Evolutionary conservation across 768 basidiomycete species (phyloP), one percentile per base, ranked within the genome.

Genomic region (Russula virescens): DNA sequence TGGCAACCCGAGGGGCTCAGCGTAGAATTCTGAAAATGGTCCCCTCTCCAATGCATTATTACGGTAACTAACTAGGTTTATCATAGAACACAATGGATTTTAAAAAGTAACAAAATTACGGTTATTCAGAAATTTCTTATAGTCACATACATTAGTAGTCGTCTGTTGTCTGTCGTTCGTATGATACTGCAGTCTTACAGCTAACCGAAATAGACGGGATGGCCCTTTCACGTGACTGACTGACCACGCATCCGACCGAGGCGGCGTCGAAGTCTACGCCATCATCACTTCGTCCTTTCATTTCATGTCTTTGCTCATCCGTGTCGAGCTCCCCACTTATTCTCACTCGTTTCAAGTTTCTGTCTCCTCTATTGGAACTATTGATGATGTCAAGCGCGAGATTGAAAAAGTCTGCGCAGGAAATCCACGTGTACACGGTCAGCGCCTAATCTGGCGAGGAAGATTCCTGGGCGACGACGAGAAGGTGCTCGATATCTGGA

Each of bases 381-480:
- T 92, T 43, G 75, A 76, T 38, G 80, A 88, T 68, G 76, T 91
- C 62, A 92, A 92, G 75, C 76, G 79, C 60, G 80, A 83, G 72
- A 91, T 92, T 67, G 77, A 74, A 60, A 73, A 71, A 19, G 71
- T 74, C 25, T 91, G 90, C 69, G 73, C 78, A 19, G 90, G 90
- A 26, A 78, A 76, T 64, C 90, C 90, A 47, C 78, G 75, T 46
- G 77, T 82, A 19, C 83, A 84, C n/a, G 87, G 89, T 21, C 90
- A 91, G 73, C 79, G 87, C 61, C 78, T 92, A 61, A 85, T 92
- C 60, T 89, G 85, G 82, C 79, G 83, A 68, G 90, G 90, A 23
- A 82, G 89, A 50, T 78, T 79, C 69, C 76, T 92, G 42, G 74
- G 71, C 25, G 85, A 91, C 73, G 76, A 78, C 51, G 88, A 91